phyloP scores from a whole-genome alignment of 1,139 yeast genomes.

The Hansenula sp. region DNA sequence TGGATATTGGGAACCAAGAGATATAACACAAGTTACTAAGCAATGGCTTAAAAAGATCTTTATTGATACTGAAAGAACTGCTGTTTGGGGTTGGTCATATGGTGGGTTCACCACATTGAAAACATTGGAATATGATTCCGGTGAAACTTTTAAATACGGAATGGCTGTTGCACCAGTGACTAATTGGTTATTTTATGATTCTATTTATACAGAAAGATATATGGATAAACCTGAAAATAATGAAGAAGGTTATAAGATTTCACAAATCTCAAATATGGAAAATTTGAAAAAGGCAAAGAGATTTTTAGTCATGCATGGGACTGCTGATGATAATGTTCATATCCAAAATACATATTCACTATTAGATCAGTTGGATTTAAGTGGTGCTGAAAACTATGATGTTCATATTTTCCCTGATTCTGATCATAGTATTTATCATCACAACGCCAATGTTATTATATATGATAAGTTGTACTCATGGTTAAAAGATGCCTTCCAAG shows the following conservation, averaged over 20 bases:
- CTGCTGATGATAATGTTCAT: slow-evolving; percentile 97
- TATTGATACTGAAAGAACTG: slow-evolving; percentile 61
- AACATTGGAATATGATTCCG: slow-evolving; percentile 68
- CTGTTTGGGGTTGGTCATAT: slow-evolving; percentile 96
- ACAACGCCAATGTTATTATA: slow-evolving; percentile 73
- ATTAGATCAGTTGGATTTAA: slow-evolving; percentile 62
- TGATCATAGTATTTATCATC: slow-evolving; percentile 76
- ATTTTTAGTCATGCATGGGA: slow-evolving; percentile 87
- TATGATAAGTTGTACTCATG: slow-evolving; percentile 70
- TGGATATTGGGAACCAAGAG: slow-evolving; percentile 88
- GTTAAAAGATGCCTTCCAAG: slow-evolving; percentile 68
- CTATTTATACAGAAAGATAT: slow-evolving; percentile 86
- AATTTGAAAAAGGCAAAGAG: slow-evolving; percentile 48
- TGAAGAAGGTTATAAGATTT: slow-evolving; percentile 44
- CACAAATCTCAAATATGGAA: slow-evolving; percentile 42
- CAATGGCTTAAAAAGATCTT: slow-evolving; percentile 53
- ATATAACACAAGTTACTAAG: slow-evolving; percentile 63
- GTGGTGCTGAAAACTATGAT: slow-evolving; percentile 76
- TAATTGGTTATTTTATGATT: slow-evolving; percentile 75
- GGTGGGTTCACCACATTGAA: slow-evolving; percentile 81
- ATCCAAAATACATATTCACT: slow-evolving; percentile 78
- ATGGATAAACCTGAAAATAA: slow-evolving; percentile 68
- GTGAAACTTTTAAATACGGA: slow-evolving; percentile 66
- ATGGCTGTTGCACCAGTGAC: slow-evolving; percentile 92
- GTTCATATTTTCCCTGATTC: slow-evolving; percentile 91